These are phyloP conservation scores for Russula ochroleuca DNA, from an alignment of 768 basidiomycete species.

Conservation along the genomic window DNA sequence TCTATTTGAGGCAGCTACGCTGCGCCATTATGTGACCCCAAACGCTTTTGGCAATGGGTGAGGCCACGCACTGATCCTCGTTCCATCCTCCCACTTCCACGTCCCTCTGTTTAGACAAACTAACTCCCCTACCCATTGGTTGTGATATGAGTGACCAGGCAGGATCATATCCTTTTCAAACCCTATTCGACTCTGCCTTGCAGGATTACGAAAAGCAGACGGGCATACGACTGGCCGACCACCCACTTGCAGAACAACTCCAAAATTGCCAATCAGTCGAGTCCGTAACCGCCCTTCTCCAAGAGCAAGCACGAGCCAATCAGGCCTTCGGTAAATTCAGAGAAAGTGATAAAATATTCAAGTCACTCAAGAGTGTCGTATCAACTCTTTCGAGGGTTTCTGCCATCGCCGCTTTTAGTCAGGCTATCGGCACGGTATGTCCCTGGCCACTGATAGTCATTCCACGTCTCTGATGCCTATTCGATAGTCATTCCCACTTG, in stretches of 20 bases:
- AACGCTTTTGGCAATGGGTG: too few relatives aligned
- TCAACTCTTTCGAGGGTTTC: background rate
- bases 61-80: too few relatives aligned
- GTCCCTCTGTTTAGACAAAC: too few relatives aligned
- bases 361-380: background rate
- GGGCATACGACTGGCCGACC: background rate
- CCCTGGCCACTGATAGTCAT: background rate
- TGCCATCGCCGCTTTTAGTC: background rate
- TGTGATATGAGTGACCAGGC: background rate
- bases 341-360: background rate
- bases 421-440: background rate
- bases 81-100: too few relatives aligned
- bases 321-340: too few relatives aligned
- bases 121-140: too few relatives aligned
- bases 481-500: background rate
- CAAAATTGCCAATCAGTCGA: background rate
- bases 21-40: too few relatives aligned
- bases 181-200: background rate
- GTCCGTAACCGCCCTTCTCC: background rate
- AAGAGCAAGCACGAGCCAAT: background rate
- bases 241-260: background rate
- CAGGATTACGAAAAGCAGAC: background rate
- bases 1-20: too few relatives aligned
- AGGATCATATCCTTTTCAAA: background rate
- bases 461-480: constrained; percentile 30